Conservation (phyloP, 2,329 filamentous ascomycete genomes). For the Ramularia endophylla region DNA sequence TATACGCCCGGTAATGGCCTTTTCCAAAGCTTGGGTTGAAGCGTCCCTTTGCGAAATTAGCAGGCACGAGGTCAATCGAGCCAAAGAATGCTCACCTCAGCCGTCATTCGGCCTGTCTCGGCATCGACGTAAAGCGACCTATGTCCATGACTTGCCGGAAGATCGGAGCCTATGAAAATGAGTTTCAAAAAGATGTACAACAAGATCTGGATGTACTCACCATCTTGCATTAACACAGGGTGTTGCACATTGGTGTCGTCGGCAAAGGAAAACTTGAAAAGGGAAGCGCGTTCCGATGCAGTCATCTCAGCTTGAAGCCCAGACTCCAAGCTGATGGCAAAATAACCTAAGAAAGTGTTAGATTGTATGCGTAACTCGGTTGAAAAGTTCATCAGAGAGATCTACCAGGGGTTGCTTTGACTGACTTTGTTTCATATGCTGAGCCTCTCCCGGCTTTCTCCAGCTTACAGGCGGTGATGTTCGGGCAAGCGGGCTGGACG, state of each 20-base stretch:
- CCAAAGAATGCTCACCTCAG: conserved; percentile 31
- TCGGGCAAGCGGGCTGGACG: conserved; percentile 55
- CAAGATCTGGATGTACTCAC: too few species aligned
- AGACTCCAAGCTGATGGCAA: conserved; percentile 50
- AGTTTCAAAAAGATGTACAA: too few species aligned
- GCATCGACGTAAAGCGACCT: conserved; percentile 48
- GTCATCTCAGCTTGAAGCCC: conserved; percentile 56
- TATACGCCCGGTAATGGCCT: conserved; percentile 51
- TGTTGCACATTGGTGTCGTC: conserved; percentile 29
- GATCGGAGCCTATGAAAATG: conserved; percentile 44
- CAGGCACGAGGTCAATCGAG: too few species aligned
- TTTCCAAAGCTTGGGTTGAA: conserved; percentile 58
- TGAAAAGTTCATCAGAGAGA: too few species aligned
- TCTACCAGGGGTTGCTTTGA: conserved; percentile 48
- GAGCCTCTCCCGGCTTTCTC: conserved; percentile 46
- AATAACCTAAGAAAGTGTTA: conserved; percentile 40
- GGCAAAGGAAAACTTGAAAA: conserved; percentile 55
- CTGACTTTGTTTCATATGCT: conserved; percentile 44
- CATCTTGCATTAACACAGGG: conserved; percentile 53
- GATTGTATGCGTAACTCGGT: too few species aligned
- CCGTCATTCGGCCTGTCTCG: conserved; percentile 49
- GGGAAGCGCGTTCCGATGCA: conserved; percentile 49
- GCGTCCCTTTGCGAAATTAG: conserved; percentile 40
- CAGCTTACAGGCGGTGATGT: conserved; percentile 39
- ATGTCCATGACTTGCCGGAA: conserved; percentile 45